phyloP scores from a whole-genome alignment of 306 rosid genomes.

The Vigna nakashimae region DNA sequence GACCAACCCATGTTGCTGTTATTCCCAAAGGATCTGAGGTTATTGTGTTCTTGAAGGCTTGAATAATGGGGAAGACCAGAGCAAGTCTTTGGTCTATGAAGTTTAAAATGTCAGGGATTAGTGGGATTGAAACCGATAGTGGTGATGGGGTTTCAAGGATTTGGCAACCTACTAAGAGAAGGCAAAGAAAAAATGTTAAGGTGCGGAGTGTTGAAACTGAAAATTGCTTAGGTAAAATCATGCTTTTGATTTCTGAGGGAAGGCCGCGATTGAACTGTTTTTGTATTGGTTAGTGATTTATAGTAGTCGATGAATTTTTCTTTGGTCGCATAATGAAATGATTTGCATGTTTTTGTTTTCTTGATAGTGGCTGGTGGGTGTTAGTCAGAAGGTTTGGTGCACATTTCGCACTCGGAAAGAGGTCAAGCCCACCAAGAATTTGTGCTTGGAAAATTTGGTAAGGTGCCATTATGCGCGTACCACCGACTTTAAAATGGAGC shows the following conservation, averaged over 20 bases:
- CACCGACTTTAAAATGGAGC: slow-evolving; percentile 40
- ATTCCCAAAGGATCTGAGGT: slow-evolving; percentile 75
- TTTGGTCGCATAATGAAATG: slow-evolving; percentile 5
- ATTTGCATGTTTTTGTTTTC: background rate
- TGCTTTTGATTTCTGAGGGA: slow-evolving; percentile 38
- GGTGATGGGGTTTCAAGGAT: slow-evolving; percentile 30
- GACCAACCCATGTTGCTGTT: slow-evolving; percentile 80
- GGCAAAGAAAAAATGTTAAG: slow-evolving; percentile 30
- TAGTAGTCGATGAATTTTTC: slow-evolving; percentile 34
- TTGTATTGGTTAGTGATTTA: slow-evolving; percentile 27
- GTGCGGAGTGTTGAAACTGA: slow-evolving; percentile 32
- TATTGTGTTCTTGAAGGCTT: slow-evolving; percentile 75
- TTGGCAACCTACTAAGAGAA: slow-evolving; percentile 38
- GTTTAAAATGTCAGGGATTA: slow-evolving; percentile 45
- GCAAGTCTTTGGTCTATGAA: slow-evolving; percentile 71
- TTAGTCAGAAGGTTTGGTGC: slow-evolving; percentile 20
- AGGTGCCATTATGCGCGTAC: slow-evolving; percentile 39
- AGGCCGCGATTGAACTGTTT: background rate
- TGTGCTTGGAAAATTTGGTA: slow-evolving; percentile 39
- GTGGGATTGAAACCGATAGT: slow-evolving; percentile 21
- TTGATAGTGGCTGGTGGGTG: slow-evolving; percentile 36
- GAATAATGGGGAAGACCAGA: slow-evolving; percentile 68
- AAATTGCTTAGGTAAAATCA: slow-evolving; percentile 24
- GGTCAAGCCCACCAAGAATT: slow-evolving; percentile 38
- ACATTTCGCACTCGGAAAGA: slow-evolving; percentile 29